A percentile compares a stretch with the other conserved stretches of the same genome.
Evolutionary conservation across 2,329 filamentous ascomycete species (phyloP).

Genomic region (Aaosphaeria arxii): DNA sequence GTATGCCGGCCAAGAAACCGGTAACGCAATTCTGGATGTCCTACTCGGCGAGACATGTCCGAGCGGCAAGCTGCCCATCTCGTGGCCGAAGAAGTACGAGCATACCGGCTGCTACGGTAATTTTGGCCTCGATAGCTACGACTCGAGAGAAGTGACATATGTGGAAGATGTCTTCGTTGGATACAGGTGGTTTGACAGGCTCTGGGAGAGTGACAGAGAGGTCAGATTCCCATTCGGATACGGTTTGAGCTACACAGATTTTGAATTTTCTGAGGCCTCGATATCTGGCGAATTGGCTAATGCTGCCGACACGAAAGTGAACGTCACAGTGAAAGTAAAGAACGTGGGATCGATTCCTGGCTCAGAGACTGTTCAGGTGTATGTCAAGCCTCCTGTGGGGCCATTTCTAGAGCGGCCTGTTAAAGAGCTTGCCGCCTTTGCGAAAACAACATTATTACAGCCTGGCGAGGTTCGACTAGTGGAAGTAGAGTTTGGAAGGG

Average conservation of each 20-base stretch:
- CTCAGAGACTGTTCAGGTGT: constrained; percentile 64
- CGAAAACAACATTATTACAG: constrained; percentile 59
- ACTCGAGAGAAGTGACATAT: constrained; percentile 46
- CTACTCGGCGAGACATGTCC: constrained; percentile 63
- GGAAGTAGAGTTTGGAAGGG: constrained; percentile 55
- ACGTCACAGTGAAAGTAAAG: constrained; percentile 54
- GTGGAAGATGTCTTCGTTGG: constrained; percentile 18
- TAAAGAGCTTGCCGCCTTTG: constrained; percentile 59
- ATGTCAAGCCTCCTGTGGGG: constrained; percentile 53
- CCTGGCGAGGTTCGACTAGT: constrained; percentile 56
- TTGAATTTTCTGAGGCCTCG: constrained; percentile 32
- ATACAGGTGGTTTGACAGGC: constrained; percentile 36
- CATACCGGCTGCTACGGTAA: constrained; percentile 54
- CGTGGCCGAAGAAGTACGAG: constrained; percentile 62
- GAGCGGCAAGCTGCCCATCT: constrained; percentile 60
- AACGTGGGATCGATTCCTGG: constrained; percentile 54
- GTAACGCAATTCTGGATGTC: constrained; percentile 61
- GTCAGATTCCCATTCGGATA: constrained; percentile 64
- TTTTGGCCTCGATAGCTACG: constrained; percentile 64
- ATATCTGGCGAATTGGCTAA: constrained; percentile 48
- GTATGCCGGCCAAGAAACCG: constrained; percentile 66
- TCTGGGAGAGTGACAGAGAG: constrained; percentile 46
- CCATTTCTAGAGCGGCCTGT: constrained; percentile 60
- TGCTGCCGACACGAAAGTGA: constrained; percentile 48
- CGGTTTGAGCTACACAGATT: constrained; percentile 60